Evolutionary conservation across 805 yeast species (phyloP).

Genomic region (Starmerella scarabaei): DNA sequence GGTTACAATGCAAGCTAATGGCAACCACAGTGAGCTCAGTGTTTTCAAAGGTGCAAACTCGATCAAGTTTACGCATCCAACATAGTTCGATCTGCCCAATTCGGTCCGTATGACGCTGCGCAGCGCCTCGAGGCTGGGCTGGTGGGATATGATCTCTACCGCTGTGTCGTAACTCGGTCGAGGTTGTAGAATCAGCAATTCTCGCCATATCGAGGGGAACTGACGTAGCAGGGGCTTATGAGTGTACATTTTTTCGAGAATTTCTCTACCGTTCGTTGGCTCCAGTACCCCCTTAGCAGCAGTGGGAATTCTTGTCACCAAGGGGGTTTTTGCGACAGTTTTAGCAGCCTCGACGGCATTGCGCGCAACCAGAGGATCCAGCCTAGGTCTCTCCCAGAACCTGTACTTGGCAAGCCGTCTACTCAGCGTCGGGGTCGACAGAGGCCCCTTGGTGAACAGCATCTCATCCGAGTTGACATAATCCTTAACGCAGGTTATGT

Average conservation of each 20-base stretch:
- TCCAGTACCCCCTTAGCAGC: constrained; percentile 1
- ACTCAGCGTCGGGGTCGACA: constrained; percentile 10
- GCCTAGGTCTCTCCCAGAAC: constrained; percentile 6
- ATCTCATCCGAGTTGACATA: no score
- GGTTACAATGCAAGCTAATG: not conserved
- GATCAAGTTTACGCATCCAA: constrained; percentile 1
- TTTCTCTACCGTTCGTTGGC: not conserved
- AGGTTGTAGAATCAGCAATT: constrained; percentile 5
- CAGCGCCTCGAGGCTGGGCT: not conserved
- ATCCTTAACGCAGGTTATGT: no score
- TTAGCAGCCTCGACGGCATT: constrained; percentile 13
- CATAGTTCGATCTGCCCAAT: constrained; percentile 4
- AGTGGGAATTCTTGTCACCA: not conserved
- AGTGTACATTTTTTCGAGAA: constrained; percentile 1
- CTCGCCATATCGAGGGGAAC: constrained; percentile 1
- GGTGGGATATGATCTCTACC: no score
- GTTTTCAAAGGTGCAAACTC: not conserved
- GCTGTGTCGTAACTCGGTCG: no score
- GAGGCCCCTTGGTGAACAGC: constrained; percentile 17
- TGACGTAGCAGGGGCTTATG: constrained; percentile 2
- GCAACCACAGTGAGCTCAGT: no score
- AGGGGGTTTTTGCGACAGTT: not conserved
- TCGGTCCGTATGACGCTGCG: constrained; percentile 8
- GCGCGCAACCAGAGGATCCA: constrained; percentile 5
- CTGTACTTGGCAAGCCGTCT: constrained; percentile 10